Base-by-base conservation (phyloP, 2,329 filamentous ascomycete species). In the Dactylonectria estremocensis region DNA sequence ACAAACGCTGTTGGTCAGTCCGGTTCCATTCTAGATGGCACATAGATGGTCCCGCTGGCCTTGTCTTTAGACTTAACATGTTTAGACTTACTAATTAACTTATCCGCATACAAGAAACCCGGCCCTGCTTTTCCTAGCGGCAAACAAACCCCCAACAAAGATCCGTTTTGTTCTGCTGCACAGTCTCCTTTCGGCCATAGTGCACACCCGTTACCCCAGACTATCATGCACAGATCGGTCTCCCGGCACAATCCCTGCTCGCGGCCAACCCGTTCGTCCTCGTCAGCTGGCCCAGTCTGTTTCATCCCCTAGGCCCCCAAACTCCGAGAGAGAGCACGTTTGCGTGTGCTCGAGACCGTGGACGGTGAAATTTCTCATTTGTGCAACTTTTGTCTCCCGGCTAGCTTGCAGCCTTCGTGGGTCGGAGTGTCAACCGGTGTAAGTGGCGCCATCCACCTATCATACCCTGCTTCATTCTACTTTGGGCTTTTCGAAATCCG, bases 321-420 rank as follows among this genome's bases (percentile, higher is more conserved):
- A 7, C 64, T n/a, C 8, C n/a, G 28, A 40, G 9, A 24, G 13
- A 43, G 20, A 43, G 40, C 14, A 5, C 16, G 28, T 46, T 37
- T 8, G 22, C 37, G 37, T 28, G 18, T 40, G 22, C 59, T 22
- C 40, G 52, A 31, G 6, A 20, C 18, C n/a, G 8, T 8, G 16
- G 16, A 53, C 68, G 70, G 70, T 64, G 68, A 72, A 72, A 58
- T 71, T 18, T 71, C 18, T 43, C 20, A 71, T 72, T 72, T 68
- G 70, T 72, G 70, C 64, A 58, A 73, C 50, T 55, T 61, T 22
- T 28, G 24, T 10, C 24, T 14, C 49, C 31, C 28, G 9, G 13
- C 24, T 5, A 7, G 24, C 22, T 10, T 31, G 8, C 4, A 6
- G 22, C n/a, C n/a, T 16, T 10, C 22, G 22, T n/a, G 16, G n/a